Evolutionary conservation across 148 eudicot species (phyloP), one percentile per base, ranked within the genome.

Genomic region (Gaultheria prostrata): DNA sequence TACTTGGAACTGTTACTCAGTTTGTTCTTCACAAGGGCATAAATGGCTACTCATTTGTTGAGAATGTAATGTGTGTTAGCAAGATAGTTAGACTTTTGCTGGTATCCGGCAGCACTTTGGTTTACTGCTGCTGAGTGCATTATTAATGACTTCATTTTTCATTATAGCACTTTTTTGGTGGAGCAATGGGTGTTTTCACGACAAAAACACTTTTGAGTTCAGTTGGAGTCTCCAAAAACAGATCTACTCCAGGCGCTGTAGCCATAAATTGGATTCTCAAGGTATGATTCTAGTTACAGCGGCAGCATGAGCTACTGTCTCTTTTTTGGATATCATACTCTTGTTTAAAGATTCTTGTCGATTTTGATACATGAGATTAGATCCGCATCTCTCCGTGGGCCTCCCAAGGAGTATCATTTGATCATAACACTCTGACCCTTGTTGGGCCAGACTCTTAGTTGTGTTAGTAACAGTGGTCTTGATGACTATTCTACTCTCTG

Each of bases 111-210:
- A 65, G 35, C 72, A 26, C 51, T 28, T 65, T 24, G 53, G 4
- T 54, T 82, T 67, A 33, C 12, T 78, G 50, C 77, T 85, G 61
- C 65, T 77, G 32, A 63, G 5, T 73, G 30, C 2, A 49, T 20
- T 75, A 83, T 15, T 70, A 12, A 77, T 59, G 45, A 81, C 80
- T 45, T 4, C 43, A 11, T 45, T 86, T 10, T 88, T 73, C 30
- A 51, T 48, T 89, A 76, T 84, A 97, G 98, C 97, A 97, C 90
- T 93, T 97, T 83, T 97, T 97, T 87, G 99, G 99, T 83, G 99
- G 99, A 85, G 99, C 99, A 43, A 97, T 97, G 95, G 93, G 99
- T 49, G 99, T 97, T 83, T 97, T 97, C 85, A 97, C 99, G 2
- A 97, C 98, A 73, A 98, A 94, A 85, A 89, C 98, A 4, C 92